phyloP scores from a whole-genome alignment of 1,284 basidiomycete species.

The Trichosporon faecale region DNA sequence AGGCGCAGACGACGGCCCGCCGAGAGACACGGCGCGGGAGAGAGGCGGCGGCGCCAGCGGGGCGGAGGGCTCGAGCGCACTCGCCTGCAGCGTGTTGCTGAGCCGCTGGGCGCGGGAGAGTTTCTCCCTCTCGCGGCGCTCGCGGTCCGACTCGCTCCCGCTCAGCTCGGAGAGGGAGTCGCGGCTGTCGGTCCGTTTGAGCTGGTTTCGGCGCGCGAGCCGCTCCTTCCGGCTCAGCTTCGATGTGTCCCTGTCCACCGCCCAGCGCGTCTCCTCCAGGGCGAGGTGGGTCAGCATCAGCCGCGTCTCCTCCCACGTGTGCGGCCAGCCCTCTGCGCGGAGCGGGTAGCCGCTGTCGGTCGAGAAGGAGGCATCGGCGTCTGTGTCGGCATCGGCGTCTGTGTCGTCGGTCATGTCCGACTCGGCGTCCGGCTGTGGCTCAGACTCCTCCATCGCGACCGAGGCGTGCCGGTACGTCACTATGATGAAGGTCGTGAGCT shows the following conservation, averaged over 20 bases:
- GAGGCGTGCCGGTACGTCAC: not conserved
- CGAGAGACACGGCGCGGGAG: slow-evolving; percentile 20
- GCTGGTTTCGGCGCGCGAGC: slow-evolving; percentile 24
- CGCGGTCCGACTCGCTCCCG: not conserved
- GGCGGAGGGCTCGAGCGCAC: slow-evolving; percentile 24
- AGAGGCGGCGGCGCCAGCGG: not conserved
- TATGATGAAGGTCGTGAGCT: slow-evolving; percentile 43
- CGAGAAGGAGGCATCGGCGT: slow-evolving; percentile 4
- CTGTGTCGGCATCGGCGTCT: not conserved
- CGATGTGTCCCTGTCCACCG: slow-evolving; percentile 27
- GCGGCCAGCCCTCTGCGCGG: slow-evolving; percentile 31
- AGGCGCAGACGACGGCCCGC: slow-evolving; percentile 12
- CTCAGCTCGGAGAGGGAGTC: slow-evolving; percentile 40
- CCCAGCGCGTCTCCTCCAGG: slow-evolving; percentile 38
- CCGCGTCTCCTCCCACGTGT: slow-evolving; percentile 42
- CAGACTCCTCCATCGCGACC: not conserved
- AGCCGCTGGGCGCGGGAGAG: slow-evolving; percentile 35
- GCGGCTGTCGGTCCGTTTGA: slow-evolving; percentile 39
- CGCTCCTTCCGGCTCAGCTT: slow-evolving; percentile 34
- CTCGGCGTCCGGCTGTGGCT: not conserved
- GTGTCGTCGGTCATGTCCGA: not conserved
- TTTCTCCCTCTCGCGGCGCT: slow-evolving; percentile 17
- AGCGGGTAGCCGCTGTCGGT: not conserved
- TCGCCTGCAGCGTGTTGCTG: slow-evolving; percentile 43
- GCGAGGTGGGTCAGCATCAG: slow-evolving; percentile 44